Percentiles rank a stretch among this genome's conserved stretches.
Conservation (phyloP, 2,329 filamentous ascomycete genomes). For the Alternaria brassicicola region DNA sequence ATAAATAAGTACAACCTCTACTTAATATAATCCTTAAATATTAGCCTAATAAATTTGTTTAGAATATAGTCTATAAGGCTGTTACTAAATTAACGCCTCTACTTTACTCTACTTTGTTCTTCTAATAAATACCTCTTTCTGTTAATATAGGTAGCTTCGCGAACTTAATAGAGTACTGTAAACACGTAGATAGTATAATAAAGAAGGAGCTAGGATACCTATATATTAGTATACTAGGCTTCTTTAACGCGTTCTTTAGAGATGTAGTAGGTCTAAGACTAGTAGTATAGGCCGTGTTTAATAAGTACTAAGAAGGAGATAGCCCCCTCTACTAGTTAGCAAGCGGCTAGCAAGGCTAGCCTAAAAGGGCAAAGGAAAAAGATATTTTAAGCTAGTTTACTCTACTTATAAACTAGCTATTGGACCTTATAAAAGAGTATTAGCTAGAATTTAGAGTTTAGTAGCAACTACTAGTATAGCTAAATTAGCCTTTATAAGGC, state of each 20-base stretch:
- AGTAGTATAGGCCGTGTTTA: neutral
- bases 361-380: neutral
- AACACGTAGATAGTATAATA: neutral
- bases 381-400: neutral
- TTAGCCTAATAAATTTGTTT: neutral
- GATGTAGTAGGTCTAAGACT: neutral
- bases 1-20: neutral
- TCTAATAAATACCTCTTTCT: neutral
- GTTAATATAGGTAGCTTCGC: neutral
- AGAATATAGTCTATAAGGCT: neutral
- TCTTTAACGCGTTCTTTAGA: neutral
- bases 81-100: neutral
- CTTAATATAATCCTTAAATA: neutral
- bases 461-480: neutral
- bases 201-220: neutral
- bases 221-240: neutral
- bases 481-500: neutral
- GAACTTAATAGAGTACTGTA: neutral
- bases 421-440: neutral
- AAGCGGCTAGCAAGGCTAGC: neutral
- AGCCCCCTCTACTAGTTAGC: neutral
- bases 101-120: neutral
- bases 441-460: neutral
- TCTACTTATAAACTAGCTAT: neutral
- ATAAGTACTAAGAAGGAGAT: neutral